Conservation (phyloP, 805 yeast species). For the Starmera dryadoides region DNA sequence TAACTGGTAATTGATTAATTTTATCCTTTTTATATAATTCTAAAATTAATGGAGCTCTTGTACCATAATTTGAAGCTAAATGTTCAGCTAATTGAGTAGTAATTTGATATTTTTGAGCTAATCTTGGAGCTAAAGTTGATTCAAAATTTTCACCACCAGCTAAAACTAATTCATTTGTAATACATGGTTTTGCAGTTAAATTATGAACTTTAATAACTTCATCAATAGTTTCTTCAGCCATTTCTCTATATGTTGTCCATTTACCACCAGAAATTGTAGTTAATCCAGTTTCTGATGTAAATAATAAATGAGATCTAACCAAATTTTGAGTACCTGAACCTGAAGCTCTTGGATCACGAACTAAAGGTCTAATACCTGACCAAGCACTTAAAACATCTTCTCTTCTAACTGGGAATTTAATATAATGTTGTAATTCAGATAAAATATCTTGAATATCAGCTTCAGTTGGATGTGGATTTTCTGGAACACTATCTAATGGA, state of each 20-base stretch:
- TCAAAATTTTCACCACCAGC: slow-evolving; percentile 82
- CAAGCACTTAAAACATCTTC: slow-evolving; percentile 91
- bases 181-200: slow-evolving; percentile 33
- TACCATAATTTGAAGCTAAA: slow-evolving; percentile 82
- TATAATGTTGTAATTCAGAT: slow-evolving; percentile 81
- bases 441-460: slow-evolving; percentile 84
- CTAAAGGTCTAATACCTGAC: slow-evolving; percentile 96
- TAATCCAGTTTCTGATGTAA: slow-evolving; percentile 65
- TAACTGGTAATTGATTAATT: slow-evolving; percentile 55
- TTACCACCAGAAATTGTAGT: slow-evolving; percentile 94
- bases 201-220: slow-evolving; percentile 49
- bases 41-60: slow-evolving; percentile 75
- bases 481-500: slow-evolving; percentile 65
- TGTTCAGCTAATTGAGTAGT: slow-evolving; percentile 74
- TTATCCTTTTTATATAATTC: slow-evolving; percentile 44
- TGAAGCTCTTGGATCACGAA: slow-evolving; percentile 65
- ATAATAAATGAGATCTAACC: slow-evolving; percentile 83
- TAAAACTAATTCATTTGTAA: slow-evolving; percentile 41
- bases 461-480: slow-evolving; percentile 78
- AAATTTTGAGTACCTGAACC: slow-evolving; percentile 68
- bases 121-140: slow-evolving; percentile 63
- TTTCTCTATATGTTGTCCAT: slow-evolving; percentile 97
- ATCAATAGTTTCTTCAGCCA: slow-evolving; percentile 92
- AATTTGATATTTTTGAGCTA: slow-evolving; percentile 70
- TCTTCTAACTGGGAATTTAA: slow-evolving; percentile 81